Conservation (phyloP, 1,284 basidiomycete genomes). For the Spongispora temasekensis region DNA sequence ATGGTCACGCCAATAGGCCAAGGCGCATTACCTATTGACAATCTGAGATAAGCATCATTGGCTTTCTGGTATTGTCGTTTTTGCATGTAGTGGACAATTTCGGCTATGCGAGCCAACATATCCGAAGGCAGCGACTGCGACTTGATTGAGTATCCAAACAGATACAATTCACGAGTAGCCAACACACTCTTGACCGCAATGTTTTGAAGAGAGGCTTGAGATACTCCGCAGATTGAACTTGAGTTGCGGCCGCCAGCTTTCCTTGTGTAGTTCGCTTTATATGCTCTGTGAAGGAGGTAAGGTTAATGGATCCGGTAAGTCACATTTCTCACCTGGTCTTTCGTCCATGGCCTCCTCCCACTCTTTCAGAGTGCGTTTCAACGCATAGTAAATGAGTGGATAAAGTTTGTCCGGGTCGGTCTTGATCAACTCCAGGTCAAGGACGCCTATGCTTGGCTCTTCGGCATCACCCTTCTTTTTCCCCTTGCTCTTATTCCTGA, state of each 20-base stretch:
- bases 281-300: constrained; percentile 47
- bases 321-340: constrained; percentile 64
- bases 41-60: constrained; percentile 94
- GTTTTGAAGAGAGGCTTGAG: constrained; percentile 95
- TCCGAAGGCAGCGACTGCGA: constrained; percentile 80
- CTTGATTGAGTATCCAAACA: constrained; percentile 11
- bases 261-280: constrained; percentile 89
- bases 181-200: constrained; percentile 78
- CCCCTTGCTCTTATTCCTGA: constrained; percentile 62
- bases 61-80: constrained; percentile 91
- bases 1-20: constrained; percentile 99
- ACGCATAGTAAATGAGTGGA: constrained; percentile 95
- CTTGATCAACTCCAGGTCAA: constrained; percentile 85
- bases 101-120: constrained; percentile 86
- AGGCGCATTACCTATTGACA: constrained; percentile 97
- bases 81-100: constrained; percentile 97
- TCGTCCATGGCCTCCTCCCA: constrained; percentile 96
- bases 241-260: constrained; percentile 92
- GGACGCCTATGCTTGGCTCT: constrained; percentile 49
- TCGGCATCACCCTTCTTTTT: constrained; percentile 66
- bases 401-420: constrained; percentile 95
- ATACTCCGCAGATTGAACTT: constrained; percentile 95
- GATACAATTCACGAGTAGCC: background rate
- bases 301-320: background rate
- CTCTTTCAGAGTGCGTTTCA: constrained; percentile 91